Conservation (phyloP, 2,329 filamentous ascomycete genomes). For the Cordyceps pruinosa region DNA sequence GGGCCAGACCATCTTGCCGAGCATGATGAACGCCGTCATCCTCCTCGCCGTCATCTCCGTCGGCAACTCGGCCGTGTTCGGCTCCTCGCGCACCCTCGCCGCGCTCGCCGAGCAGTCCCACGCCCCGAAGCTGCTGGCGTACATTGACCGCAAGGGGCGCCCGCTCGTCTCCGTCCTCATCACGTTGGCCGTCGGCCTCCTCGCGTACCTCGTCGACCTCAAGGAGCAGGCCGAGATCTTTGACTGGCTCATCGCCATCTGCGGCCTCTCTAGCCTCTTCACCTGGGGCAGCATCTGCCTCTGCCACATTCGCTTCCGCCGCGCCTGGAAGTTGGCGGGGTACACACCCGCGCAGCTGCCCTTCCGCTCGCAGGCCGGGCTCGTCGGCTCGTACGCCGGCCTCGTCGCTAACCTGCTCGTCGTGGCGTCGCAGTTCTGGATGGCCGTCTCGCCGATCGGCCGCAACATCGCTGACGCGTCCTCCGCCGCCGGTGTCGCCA, state of each 20-base stretch:
- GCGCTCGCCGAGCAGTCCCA: conserved; percentile 45
- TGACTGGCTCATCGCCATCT: conserved; percentile 56
- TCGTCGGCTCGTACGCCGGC: conserved; percentile 69
- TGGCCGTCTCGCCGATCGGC: conserved; percentile 33
- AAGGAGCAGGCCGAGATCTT: conserved; percentile 44
- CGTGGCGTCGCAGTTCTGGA: conserved; percentile 72
- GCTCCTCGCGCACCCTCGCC: conserved; percentile 45
- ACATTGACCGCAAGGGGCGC: conserved; percentile 44
- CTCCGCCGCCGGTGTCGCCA: conserved; percentile 27
- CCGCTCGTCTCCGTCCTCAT: conserved; percentile 37
- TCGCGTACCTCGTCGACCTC: conserved; percentile 37
- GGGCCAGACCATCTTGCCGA: conserved; percentile 36
- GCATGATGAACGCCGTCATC: conserved; percentile 46
- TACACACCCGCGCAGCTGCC: conserved; percentile 63
- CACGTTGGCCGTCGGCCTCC: conserved; percentile 35
- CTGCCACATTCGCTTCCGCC: conserved; percentile 74
- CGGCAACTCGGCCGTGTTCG: conserved; percentile 45
- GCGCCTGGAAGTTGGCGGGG: conserved; percentile 29
- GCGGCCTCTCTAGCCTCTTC: conserved; percentile 54
- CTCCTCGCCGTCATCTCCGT: conserved; percentile 45
- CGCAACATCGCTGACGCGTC: background rate
- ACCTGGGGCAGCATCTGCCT: conserved; percentile 71
- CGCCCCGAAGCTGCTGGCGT: conserved; percentile 43
- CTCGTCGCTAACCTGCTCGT: conserved; percentile 63
- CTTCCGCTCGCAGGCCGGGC: conserved; percentile 64